phyloP scores from a whole-genome alignment of 2,329 filamentous ascomycete genomes.

The Sporothrix brunneoviolacea region DNA sequence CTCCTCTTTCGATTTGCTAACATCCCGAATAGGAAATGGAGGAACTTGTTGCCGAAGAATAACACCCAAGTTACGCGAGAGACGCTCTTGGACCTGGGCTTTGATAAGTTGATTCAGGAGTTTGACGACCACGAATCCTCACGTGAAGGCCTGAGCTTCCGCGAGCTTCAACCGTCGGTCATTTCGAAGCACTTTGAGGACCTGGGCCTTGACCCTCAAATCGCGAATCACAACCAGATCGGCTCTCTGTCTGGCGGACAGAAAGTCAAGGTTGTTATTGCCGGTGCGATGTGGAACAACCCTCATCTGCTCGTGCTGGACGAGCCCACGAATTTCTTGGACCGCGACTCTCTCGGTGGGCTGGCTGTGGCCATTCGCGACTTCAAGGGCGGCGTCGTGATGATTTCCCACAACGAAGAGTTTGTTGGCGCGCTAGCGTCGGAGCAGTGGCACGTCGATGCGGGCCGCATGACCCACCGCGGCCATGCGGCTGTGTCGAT shows the following conservation, averaged over 20 bases:
- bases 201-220: constrained; percentile 90
- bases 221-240: constrained; percentile 98
- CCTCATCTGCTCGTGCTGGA: constrained; percentile 94
- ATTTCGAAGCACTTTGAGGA: constrained; percentile 99
- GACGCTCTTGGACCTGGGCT: constrained; percentile 78
- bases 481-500: constrained; percentile 66
- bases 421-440: constrained; percentile 93
- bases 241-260: constrained; percentile 92
- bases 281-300: constrained; percentile 97
- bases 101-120: constrained; percentile 90
- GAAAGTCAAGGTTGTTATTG: constrained; percentile 98
- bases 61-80: constrained; percentile 92
- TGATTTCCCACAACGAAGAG: constrained; percentile 99
- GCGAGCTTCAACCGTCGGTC: constrained; percentile 82
- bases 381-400: constrained; percentile 96
- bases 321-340: constrained; percentile 98
- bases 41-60: constrained; percentile 78
- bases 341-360: constrained; percentile 93
- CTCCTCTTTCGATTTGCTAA: too few relatives aligned
- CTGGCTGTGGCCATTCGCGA: constrained; percentile 96
- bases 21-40: constrained; percentile 91
- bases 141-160: constrained; percentile 96
- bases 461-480: constrained; percentile 80
- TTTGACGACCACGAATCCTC: constrained; percentile 98
- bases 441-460: constrained; percentile 92